Conservation (phyloP, 2,329 filamentous ascomycete genomes). For the Fusarium nurragi region DNA sequence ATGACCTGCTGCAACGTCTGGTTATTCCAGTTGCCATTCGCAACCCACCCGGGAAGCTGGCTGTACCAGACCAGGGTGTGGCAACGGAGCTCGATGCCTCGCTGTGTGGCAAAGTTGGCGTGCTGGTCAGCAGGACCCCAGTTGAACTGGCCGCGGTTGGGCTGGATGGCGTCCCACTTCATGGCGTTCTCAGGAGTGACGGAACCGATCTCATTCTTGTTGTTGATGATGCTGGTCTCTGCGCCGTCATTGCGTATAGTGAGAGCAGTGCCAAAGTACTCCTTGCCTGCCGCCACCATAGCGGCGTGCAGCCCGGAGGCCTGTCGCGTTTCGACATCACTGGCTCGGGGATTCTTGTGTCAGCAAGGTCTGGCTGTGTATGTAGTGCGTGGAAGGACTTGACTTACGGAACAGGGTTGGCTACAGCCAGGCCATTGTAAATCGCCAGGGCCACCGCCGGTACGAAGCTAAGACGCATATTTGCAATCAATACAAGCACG, state of each 20-base stretch:
- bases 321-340: conserved; percentile 1
- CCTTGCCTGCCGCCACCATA: conserved; percentile 12
- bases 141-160: conserved; percentile 19
- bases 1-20: conserved; percentile 17
- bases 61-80: conserved; percentile 22
- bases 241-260: conserved; percentile 1
- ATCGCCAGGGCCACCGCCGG: conserved; percentile 5
- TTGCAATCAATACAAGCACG: neutral
- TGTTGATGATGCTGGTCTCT: conserved; percentile 13
- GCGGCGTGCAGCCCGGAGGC: conserved; percentile 2
- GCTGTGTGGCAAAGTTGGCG: neutral
- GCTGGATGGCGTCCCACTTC: conserved; percentile 20
- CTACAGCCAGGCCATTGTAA: neutral
- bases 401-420: conserved; percentile 14
- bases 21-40: conserved; percentile 20
- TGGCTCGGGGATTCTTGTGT: neutral
- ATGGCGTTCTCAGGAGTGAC: conserved; percentile 19
- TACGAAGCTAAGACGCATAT: conserved; percentile 20
- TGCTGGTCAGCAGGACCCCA: conserved; percentile 13
- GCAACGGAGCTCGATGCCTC: conserved; percentile 7
- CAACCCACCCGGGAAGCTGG: conserved; percentile 13
- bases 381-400: fast-evolving
- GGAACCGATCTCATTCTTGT: conserved; percentile 5
- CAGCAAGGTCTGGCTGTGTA: fast-evolving
- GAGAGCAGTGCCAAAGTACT: conserved; percentile 20